Conservation (phyloP, 805 yeast species). For the Hermanozyma aechmeae region DNA sequence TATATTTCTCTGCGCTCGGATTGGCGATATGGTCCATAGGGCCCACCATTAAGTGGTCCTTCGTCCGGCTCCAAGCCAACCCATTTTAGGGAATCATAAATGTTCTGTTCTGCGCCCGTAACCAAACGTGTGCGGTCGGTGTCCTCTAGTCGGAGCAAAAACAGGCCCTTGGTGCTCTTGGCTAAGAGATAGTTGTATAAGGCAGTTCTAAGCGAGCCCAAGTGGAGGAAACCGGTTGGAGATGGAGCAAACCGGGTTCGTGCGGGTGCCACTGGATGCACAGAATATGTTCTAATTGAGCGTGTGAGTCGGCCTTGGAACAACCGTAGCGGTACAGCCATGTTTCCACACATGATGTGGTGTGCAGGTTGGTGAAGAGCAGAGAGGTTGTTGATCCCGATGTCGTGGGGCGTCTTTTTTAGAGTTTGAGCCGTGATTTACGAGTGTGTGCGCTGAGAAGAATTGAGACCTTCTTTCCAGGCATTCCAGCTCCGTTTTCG, state of each 20-base stretch:
- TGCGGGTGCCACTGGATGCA: conserved; percentile 46
- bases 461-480: no score
- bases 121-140: conserved; percentile 81
- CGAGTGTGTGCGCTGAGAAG: no score
- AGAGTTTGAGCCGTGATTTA: no score
- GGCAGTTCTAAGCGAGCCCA: conserved; percentile 92
- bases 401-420: no score
- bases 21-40: conserved; percentile 73
- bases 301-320: neutral
- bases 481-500: no score
- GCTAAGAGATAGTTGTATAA: conserved; percentile 83
- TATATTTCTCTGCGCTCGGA: conserved; percentile 70
- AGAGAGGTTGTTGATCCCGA: no score
- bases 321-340: no score
- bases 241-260: conserved; percentile 96
- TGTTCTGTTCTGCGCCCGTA: conserved; percentile 72
- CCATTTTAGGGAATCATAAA: conserved; percentile 71
- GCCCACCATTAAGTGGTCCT: conserved; percentile 55
- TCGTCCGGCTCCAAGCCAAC: conserved; percentile 72
- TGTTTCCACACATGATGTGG: no score
- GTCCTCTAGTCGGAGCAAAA: conserved; percentile 79
- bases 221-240: conserved; percentile 91
- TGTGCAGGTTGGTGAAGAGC: no score
- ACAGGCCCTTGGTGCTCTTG: conserved; percentile 67
- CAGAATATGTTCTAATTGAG: neutral